Conservation (phyloP, 2,329 filamentous ascomycete genomes). For the Neonectria coccinea region DNA sequence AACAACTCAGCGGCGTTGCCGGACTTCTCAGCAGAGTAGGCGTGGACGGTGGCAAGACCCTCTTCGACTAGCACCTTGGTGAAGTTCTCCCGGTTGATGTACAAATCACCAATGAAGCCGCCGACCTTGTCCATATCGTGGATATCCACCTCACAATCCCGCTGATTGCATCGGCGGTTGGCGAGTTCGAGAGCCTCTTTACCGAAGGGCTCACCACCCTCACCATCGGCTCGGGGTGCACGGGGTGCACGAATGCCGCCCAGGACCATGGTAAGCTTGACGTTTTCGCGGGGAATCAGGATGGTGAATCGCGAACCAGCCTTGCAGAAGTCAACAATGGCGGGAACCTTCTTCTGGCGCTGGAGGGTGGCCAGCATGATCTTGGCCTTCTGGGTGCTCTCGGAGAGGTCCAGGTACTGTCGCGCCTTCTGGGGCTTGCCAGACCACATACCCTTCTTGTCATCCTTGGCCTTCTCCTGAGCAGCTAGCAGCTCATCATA, state of each 20-base stretch:
- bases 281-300: constrained; percentile 89
- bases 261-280: constrained; percentile 94
- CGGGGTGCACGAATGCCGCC: constrained; percentile 92
- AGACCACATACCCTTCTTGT: constrained; percentile 95
- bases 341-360: constrained; percentile 91
- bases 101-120: constrained; percentile 95
- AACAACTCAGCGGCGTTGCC: constrained; percentile 90
- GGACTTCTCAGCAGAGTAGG: constrained; percentile 95
- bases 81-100: constrained; percentile 95
- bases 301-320: constrained; percentile 95
- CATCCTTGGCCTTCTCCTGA: constrained; percentile 85
- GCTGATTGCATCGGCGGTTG: constrained; percentile 87
- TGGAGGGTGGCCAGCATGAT: constrained; percentile 89
- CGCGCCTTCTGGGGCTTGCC: constrained; percentile 86
- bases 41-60: constrained; percentile 90
- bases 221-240: constrained; percentile 80
- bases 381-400: constrained; percentile 94
- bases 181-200: constrained; percentile 95
- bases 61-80: constrained; percentile 94
- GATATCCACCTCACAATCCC: constrained; percentile 95
- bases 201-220: constrained; percentile 91
- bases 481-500: constrained; percentile 90
- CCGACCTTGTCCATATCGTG: constrained; percentile 96
- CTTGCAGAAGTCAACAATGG: constrained; percentile 96
- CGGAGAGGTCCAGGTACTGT: constrained; percentile 89